Evolutionary conservation across 2,329 filamentous ascomycete genomes (phyloP), one percentile per base, ranked within the genome.

Genomic region (Dactylellina drechsleri): DNA sequence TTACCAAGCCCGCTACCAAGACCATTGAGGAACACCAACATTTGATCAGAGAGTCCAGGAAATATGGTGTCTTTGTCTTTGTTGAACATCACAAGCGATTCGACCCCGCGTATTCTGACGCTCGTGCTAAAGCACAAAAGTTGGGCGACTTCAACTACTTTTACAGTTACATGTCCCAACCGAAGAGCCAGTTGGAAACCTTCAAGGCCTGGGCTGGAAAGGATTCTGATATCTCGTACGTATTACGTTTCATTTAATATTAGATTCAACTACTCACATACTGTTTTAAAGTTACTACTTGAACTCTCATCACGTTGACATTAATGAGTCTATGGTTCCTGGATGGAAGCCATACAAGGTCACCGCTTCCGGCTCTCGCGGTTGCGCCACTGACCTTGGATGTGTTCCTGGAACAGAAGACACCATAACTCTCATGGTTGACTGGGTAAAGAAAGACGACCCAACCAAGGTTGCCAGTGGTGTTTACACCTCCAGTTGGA

Each of bases 91-190:
- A 97, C 87, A 97, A 97, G 85, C 92, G 94, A 70, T 97, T 90
- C 83, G 93, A 97, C 82, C 93, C 93, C 1, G 92, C 92, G 20
- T 97, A 97, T 84, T 88, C 92, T 13, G 93, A 97, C 82, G 94
- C 94, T 13, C 88, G 90, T 58, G 90, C 90, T 83, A 89, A 90
- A 79, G 92, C 92, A 13, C 84, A 88, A 80, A 88, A 85, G 62
- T 85, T 97, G 6, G 93, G 93, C 77, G 92, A 97, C 83, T 97
- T 97, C 88, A 97, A 96, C 85, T 97, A 97, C 86, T 97, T 96
- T 82, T 97, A 97, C 86, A 91, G 88, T 79, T 97, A 97, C 87
- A 96, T 97, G 93, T 92, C 89, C 58, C 93, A 97, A 85, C 91
- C 90, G 75, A 96, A 96, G 84, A 92, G 87, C 59, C 93, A 96